Evolutionary conservation across 768 basidiomycete species (phyloP), one percentile per base, ranked within the genome.

Genomic region (Solioccasus polychromus): DNA sequence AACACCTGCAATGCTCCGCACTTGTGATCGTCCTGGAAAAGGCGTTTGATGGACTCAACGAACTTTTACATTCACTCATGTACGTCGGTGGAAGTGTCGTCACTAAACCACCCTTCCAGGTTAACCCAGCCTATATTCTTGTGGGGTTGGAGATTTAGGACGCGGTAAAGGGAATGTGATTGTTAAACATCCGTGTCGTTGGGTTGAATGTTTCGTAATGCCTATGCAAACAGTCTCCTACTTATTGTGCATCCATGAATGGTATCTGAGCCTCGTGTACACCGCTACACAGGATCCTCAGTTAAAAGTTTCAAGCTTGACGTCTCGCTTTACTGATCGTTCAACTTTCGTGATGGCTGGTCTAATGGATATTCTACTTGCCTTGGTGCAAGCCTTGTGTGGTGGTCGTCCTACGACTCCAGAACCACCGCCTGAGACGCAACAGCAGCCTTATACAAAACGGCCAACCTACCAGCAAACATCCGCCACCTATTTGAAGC

Each of bases 81-180:
- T 94, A 94, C 67, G 88, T 93, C 42, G 91, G 91, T 51, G 92
- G 88, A 44, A 79, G 77, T 39, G 85, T 94, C 42, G 83, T 94
- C 41, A 88, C 89, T 43, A 84, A 81, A 61, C 86, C 88, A 44
- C 80, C 79, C 20, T 88, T 87, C 73, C 73, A 80, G 58, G 80
- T 85, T 46, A 79, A 89, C 59, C 76, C 85, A 23, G 79, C 83
- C 15, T 90, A 83, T 62, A 79, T 94, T 28, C 81, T 93, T 36
- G 86, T 94, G 44, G 92, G 92, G 31, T 71, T 94, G 66, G 91
- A 92, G 58, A 81, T 93, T 48, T 91, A 71, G 55, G 45, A 38
- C 22, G 31, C 11, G 63, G 65, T 53, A 59, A 50, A 47, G 62
- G 64, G 62, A 62, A 54, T 66, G 64, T 55, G 39, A 38, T 43